phyloP scores from a whole-genome alignment of 345 rosid genomes.

The Salix koriyanagi region DNA sequence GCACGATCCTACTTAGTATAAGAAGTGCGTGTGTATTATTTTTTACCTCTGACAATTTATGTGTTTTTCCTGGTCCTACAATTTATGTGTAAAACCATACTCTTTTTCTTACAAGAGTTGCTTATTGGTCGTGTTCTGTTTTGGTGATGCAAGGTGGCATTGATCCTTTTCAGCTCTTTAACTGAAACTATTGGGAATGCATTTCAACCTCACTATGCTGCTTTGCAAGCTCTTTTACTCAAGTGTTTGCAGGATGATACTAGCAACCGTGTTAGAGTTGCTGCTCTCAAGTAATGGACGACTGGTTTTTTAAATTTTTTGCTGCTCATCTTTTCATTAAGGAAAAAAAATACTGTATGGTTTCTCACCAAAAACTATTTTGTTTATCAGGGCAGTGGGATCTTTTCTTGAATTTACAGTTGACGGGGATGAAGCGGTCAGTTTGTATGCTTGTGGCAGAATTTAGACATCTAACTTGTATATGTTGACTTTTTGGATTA shows the following conservation, averaged over 20 bases:
- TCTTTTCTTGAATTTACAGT: slow-evolving; percentile 86
- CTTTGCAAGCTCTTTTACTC: slow-evolving; percentile 85
- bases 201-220: slow-evolving; percentile 79
- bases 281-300: slow-evolving; percentile 85
- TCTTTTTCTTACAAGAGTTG: not conserved
- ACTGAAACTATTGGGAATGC: slow-evolving; percentile 92
- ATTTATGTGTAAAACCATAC: too few species aligned
- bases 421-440: slow-evolving; percentile 89
- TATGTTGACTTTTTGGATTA: not conserved
- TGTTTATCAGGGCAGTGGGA: slow-evolving; percentile 81
- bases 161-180: slow-evolving; percentile 96
- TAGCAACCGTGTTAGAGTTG: slow-evolving; percentile 89
- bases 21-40: not conserved
- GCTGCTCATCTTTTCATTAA: slow-evolving; percentile 6
- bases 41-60: not conserved
- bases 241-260: slow-evolving; percentile 89
- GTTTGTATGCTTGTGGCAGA: slow-evolving; percentile 11
- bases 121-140: slow-evolving; percentile 7
- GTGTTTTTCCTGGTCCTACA: not conserved
- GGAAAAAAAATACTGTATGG: not conserved
- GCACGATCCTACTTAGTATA: not conserved
- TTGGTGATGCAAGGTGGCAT: slow-evolving; percentile 62
- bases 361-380: slow-evolving; percentile 16
- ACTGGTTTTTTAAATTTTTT: not conserved
- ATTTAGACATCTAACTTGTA: not conserved